phyloP scores from a whole-genome alignment of 768 basidiomycete species.

The Lanmaoa pseudosensibilis region DNA sequence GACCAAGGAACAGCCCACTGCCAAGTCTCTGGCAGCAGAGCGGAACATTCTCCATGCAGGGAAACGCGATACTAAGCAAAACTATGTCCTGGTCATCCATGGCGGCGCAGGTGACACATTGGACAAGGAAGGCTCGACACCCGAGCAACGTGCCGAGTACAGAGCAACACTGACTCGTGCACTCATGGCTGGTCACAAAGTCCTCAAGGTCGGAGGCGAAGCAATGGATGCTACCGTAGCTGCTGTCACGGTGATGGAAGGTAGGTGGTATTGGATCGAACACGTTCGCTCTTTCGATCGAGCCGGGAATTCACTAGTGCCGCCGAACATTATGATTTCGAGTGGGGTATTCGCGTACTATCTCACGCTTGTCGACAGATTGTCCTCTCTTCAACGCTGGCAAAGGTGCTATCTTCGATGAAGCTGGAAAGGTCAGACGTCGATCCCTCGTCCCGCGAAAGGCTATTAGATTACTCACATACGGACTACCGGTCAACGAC shows the following conservation, averaged over 20 bases:
- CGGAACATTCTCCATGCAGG: constrained; percentile 2
- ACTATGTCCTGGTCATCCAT: constrained; percentile 64
- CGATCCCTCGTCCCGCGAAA: background rate
- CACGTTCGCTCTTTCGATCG: background rate
- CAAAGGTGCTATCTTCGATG: constrained; percentile 82
- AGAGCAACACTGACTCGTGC: constrained; percentile 54
- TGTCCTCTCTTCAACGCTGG: constrained; percentile 76
- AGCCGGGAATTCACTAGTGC: no score
- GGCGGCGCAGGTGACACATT: constrained; percentile 75
- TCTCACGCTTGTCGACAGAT: constrained; percentile 42
- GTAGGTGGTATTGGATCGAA: constrained; percentile 33
- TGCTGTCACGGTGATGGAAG: constrained; percentile 73
- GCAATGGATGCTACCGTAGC: constrained; percentile 84
- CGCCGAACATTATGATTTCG: no score
- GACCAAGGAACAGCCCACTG: constrained; percentile 3
- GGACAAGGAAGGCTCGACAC: constrained; percentile 54
- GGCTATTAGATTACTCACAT: background rate
- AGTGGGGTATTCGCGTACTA: no score
- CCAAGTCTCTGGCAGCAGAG: background rate
- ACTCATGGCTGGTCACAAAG: constrained; percentile 58
- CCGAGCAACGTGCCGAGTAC: constrained; percentile 59
- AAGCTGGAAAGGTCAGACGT: constrained; percentile 65
- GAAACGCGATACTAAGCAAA: constrained; percentile 11
- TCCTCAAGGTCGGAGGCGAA: constrained; percentile 70
- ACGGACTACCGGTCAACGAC: background rate